phyloP scores from a whole-genome alignment of 768 basidiomycete species.

The Suillus bovinus region DNA sequence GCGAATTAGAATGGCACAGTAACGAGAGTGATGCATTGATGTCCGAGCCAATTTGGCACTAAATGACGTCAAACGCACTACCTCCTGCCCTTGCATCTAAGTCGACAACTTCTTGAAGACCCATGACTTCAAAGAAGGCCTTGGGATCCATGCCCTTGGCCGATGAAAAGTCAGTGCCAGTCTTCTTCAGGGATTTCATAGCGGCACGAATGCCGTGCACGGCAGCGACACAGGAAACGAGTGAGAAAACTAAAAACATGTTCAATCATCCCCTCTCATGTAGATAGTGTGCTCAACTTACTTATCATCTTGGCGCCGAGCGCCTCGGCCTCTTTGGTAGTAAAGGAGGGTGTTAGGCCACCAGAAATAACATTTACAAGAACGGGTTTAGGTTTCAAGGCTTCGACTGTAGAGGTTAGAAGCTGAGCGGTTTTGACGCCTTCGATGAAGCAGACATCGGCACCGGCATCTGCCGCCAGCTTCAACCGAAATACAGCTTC shows the following conservation, averaged over 20 bases:
- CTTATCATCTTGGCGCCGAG: conserved; percentile 79
- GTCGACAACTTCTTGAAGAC: conserved; percentile 52
- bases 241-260: conserved; percentile 58
- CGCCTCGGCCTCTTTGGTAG: conserved; percentile 63
- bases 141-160: conserved; percentile 74
- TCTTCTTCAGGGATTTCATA: conserved; percentile 73
- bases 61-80: conserved; percentile 55
- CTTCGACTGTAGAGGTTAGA: conserved; percentile 61
- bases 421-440: conserved; percentile 71
- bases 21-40: too few relatives aligned
- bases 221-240: conserved; percentile 75
- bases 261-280: conserved; percentile 2
- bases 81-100: conserved; percentile 62
- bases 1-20: not conserved
- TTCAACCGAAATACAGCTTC: conserved; percentile 67
- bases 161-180: conserved; percentile 68
- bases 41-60: conserved; percentile 19
- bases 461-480: conserved; percentile 71
- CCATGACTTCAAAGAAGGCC: conserved; percentile 78
- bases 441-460: conserved; percentile 82
- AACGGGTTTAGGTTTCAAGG: conserved; percentile 72
- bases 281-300: conserved; percentile 34
- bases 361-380: conserved; percentile 82
- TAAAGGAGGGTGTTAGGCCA: conserved; percentile 75
- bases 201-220: conserved; percentile 79